phyloP scores from a whole-genome alignment of 208 protist genomes.

The Trypanosomatidae sp. region DNA sequence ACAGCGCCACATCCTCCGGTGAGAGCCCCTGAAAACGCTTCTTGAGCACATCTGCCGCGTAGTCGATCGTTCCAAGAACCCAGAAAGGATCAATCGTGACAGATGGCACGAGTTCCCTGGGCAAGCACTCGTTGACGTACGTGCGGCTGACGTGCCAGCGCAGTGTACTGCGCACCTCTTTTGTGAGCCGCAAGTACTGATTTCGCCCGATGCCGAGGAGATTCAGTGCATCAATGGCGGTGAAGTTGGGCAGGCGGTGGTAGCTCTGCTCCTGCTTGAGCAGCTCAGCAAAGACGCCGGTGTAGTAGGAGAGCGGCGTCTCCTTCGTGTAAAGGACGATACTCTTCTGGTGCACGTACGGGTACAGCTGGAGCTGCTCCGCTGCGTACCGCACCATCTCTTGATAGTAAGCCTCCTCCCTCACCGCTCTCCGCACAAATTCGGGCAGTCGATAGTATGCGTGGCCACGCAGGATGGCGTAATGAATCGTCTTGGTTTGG shows the following conservation, averaged over 20 bases:
- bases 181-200: conserved; percentile 97
- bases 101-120: conserved; percentile 41
- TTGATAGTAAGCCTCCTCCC: conserved; percentile 74
- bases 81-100: conserved; percentile 61
- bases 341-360: conserved; percentile 63
- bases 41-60: conserved; percentile 24
- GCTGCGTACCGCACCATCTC: conserved; percentile 56
- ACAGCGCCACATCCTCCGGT: conserved; percentile 43
- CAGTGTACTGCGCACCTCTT: conserved; percentile 90
- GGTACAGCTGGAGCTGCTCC: conserved; percentile 75
- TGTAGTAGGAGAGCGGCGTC: conserved; percentile 80
- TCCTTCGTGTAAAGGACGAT: conserved; percentile 67
- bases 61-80: conserved; percentile 41
- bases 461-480: conserved; percentile 51
- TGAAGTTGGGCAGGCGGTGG: conserved; percentile 97
- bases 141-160: conserved; percentile 74
- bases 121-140: conserved; percentile 69
- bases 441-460: conserved; percentile 72
- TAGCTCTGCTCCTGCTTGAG: conserved; percentile 88
- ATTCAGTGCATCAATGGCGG: conserved; percentile 94
- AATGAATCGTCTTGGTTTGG: conserved; percentile 33
- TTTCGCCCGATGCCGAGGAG: conserved; percentile 96
- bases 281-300: conserved; percentile 61
- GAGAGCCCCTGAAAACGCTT: conserved; percentile 32
- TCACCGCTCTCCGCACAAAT: conserved; percentile 37